These are phyloP conservation scores for Pseudohyphozyma bogoriensis DNA, from an alignment of 768 basidiomycete genomes.

Conservation along the genomic window DNA sequence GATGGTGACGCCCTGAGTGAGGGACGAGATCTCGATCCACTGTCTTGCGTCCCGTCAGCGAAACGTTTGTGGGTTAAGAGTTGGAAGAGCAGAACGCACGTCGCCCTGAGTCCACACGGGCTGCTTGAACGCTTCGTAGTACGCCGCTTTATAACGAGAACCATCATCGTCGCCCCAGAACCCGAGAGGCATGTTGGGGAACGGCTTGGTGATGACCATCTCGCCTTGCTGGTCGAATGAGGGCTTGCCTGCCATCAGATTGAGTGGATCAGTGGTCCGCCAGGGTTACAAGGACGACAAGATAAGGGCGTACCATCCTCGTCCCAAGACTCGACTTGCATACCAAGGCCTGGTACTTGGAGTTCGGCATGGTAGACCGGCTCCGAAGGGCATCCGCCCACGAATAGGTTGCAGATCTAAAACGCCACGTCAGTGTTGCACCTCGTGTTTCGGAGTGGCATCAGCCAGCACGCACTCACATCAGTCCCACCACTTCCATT, in stretches of 20 bases:
- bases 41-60: neutral
- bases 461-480: neutral
- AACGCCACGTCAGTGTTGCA: neutral
- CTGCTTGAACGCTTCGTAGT: conserved; percentile 28
- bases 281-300: no score
- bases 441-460: neutral
- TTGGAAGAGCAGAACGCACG: neutral
- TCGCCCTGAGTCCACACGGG: conserved; percentile 33
- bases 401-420: conserved; percentile 30
- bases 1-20: conserved; percentile 28
- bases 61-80: no score
- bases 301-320: conserved; percentile 29
- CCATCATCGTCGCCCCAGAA: conserved; percentile 30
- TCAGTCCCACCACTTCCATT: conserved; percentile 33
- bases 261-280: accelerated
- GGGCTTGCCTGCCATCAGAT: conserved; percentile 13
- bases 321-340: conserved; percentile 30
- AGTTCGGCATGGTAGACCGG: conserved; percentile 32
- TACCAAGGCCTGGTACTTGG: conserved; percentile 23
- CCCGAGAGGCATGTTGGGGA: conserved; percentile 32
- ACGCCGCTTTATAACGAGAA: conserved; percentile 24
- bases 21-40: conserved; percentile 22
- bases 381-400: conserved; percentile 18
- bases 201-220: conserved; percentile 29
- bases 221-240: conserved; percentile 27